Percentiles rank a stretch among this genome's conserved stretches.
phyloP scores from a whole-genome alignment of 2,329 filamentous ascomycete genomes.

The Diaporthe sp. region DNA sequence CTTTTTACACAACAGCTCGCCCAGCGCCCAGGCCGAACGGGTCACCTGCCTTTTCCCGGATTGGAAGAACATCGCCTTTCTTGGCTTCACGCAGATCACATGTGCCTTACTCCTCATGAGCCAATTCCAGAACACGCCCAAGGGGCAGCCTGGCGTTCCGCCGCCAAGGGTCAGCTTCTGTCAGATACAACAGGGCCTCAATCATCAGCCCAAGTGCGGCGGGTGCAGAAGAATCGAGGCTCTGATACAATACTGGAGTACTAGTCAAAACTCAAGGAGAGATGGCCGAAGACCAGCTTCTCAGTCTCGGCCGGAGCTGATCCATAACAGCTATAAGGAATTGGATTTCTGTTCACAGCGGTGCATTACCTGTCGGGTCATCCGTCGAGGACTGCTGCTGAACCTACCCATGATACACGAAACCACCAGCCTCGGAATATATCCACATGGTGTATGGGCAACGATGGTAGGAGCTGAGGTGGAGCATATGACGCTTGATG shows the following conservation, averaged over 20 bases:
- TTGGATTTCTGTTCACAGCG: background rate
- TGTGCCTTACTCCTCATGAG: background rate
- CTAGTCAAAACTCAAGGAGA: background rate
- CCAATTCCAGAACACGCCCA: background rate
- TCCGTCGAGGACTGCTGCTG: background rate
- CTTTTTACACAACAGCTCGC: background rate
- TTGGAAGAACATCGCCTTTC: too few species aligned
- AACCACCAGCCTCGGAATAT: background rate
- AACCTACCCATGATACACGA: background rate
- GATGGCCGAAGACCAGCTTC: background rate
- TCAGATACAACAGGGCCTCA: background rate
- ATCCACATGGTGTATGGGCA: background rate
- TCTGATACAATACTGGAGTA: background rate
- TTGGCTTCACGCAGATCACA: background rate
- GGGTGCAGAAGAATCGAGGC: background rate
- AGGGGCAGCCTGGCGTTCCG: background rate
- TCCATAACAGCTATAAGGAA: background rate
- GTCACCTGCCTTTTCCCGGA: background rate
- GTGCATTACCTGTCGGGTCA: background rate
- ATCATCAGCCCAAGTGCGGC: background rate
- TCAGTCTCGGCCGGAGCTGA: background rate
- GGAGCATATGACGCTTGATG: background rate
- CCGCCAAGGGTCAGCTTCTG: background rate
- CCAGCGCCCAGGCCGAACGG: background rate
- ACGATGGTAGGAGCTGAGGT: background rate